A percentile compares a stretch with the other conserved stretches of the same genome.
Conservation (phyloP, 345 rosid genomes). For the Lumnitzera racemosa region DNA sequence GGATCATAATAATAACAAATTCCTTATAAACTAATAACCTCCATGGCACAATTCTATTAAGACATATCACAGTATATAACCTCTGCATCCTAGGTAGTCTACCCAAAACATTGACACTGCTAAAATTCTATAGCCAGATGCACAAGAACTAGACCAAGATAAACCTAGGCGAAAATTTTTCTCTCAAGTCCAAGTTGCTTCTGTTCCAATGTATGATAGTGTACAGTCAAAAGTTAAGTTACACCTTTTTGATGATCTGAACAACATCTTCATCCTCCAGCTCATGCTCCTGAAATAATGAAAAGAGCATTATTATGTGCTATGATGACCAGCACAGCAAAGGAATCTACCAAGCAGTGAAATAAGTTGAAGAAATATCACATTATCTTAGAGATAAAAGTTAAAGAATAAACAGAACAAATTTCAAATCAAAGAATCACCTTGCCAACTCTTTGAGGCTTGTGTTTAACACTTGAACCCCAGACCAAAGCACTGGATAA, state of each 20-base stretch:
- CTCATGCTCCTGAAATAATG: slow-evolving; percentile 75
- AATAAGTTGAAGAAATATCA: too few species aligned
- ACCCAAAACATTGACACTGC: too few species aligned
- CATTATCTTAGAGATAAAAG: background rate
- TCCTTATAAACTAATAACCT: too few species aligned
- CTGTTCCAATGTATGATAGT: background rate
- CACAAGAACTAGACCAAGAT: background rate
- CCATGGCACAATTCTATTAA: too few species aligned
- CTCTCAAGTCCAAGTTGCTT: background rate
- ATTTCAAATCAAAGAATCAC: slow-evolving; percentile 17
- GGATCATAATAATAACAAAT: too few species aligned
- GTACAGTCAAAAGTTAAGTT: slow-evolving; percentile 5
- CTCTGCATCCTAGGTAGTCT: too few species aligned
- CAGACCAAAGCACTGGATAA: slow-evolving; percentile 79
- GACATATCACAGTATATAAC: too few species aligned
- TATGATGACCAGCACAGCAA: background rate
- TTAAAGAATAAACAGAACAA: background rate
- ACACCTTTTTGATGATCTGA: slow-evolving; percentile 91
- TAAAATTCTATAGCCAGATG: too few species aligned
- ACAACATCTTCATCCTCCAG: slow-evolving; percentile 99
- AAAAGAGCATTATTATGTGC: slow-evolving; percentile 1
- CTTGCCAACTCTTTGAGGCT: slow-evolving; percentile 99
- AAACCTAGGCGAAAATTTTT: background rate
- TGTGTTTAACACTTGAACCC: slow-evolving; percentile 98
- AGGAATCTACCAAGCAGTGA: too few species aligned